Evolutionary conservation across 179 eudicot genomes (phyloP).

Genomic region (Beta corolliflora): DNA sequence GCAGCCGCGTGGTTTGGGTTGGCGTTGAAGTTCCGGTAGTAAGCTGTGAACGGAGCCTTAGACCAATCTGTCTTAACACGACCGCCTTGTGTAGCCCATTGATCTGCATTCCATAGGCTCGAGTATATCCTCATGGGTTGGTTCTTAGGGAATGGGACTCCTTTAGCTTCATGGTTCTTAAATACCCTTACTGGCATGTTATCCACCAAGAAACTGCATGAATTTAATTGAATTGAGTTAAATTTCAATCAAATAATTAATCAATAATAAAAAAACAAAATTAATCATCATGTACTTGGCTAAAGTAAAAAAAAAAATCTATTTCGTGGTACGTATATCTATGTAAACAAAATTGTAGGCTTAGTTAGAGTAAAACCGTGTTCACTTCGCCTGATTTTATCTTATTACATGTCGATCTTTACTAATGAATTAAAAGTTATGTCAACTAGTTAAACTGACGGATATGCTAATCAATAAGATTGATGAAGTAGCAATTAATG

Average conservation of each 20-base stretch:
- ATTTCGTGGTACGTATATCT: too few species aligned
- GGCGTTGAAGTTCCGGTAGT: conserved; percentile 38
- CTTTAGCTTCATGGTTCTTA: conserved; percentile 40
- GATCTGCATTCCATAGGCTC: conserved; percentile 48
- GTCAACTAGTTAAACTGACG: too few species aligned
- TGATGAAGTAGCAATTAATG: too few species aligned
- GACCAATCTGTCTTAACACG: conserved; percentile 43
- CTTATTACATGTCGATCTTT: too few species aligned
- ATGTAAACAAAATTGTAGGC: too few species aligned
- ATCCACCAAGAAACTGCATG: conserved; percentile 42
- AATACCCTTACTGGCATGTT: conserved; percentile 42
- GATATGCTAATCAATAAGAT: too few species aligned
- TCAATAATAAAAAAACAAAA: not conserved
- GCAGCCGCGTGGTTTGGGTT: conserved; percentile 35
- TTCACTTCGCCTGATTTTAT: too few species aligned
- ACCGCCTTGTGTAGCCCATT: conserved; percentile 54
- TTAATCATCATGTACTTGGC: too few species aligned
- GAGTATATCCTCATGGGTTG: conserved; percentile 49
- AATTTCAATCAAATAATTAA: not conserved
- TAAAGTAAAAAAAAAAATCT: too few species aligned
- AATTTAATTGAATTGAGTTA: not conserved
- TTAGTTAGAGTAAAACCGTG: too few species aligned
- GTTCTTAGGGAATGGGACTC: conserved; percentile 43
- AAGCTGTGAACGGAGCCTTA: conserved; percentile 45
- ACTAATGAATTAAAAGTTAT: too few species aligned